Conservation (phyloP, 768 basidiomycete species). For the Serendipita sp. region DNA sequence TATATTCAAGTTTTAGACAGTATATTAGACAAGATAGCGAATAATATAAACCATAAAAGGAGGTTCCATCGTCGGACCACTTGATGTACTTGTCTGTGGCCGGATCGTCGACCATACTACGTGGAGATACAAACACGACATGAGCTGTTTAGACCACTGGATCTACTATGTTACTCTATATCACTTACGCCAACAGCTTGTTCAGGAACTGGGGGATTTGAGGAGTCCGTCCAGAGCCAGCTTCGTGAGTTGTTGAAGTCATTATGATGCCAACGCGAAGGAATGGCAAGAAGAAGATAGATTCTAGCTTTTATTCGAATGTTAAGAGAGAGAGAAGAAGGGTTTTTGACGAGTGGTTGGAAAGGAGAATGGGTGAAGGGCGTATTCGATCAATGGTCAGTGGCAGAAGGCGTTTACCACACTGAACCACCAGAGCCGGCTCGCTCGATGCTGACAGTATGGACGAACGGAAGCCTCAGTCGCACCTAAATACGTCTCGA, state of each 20-base stretch:
- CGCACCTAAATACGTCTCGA: too few relatives aligned
- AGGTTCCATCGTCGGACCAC: conserved; percentile 84
- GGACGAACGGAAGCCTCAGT: too few relatives aligned
- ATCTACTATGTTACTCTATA: conserved; percentile 11
- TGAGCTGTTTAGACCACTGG: conserved; percentile 10
- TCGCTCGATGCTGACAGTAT: too few relatives aligned
- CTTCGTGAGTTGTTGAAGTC: not conserved
- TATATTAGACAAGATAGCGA: not conserved
- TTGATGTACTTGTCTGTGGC: conserved; percentile 70
- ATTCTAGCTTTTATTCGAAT: too few relatives aligned
- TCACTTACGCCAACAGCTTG: conserved; percentile 75
- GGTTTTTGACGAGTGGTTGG: too few relatives aligned
- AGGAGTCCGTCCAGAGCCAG: conserved; percentile 16
- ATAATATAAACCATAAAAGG: conserved; percentile 62
- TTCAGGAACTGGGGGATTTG: conserved; percentile 74
- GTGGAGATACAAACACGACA: conserved; percentile 7
- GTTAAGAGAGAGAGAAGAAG: not conserved
- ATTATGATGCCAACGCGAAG: not conserved
- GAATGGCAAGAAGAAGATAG: not conserved
- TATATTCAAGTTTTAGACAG: conserved; percentile 4
- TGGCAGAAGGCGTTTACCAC: too few relatives aligned
- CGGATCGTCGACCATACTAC: conserved; percentile 83
- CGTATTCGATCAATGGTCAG: too few relatives aligned
- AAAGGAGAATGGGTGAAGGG: too few relatives aligned
- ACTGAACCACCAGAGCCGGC: too few relatives aligned